Percentiles rank a stretch among this genome's conserved stretches.
These are phyloP conservation scores for Salvia splendens DNA, from an alignment of 257 asterid genomes.

Conservation along the genomic window DNA sequence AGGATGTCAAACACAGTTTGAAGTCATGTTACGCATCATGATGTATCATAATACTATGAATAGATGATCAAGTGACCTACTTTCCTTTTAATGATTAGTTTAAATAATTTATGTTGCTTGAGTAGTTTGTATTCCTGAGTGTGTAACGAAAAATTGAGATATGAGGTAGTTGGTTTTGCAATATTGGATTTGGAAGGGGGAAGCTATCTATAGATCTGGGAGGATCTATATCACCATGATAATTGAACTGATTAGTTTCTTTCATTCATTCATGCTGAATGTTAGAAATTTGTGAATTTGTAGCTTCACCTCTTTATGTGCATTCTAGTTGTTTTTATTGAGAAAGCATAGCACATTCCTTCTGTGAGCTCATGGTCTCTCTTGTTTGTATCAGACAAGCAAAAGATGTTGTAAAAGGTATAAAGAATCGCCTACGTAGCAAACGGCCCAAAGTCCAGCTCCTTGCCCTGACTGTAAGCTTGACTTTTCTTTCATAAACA, in stretches of 20 bases:
- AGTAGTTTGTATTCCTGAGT: background rate
- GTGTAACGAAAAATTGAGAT: background rate
- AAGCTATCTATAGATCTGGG: background rate
- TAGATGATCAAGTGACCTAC: background rate
- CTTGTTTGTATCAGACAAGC: conserved; percentile 69
- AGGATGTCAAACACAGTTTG: conserved; percentile 17
- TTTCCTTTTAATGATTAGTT: background rate
- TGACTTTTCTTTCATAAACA: background rate
- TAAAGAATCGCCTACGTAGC: conserved; percentile 89
- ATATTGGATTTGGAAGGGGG: background rate
- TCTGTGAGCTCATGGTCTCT: conserved; percentile 26
- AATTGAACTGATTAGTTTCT: conserved; percentile 1
- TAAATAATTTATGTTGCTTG: background rate
- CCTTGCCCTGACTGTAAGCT: conserved; percentile 86
- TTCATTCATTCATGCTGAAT: background rate
- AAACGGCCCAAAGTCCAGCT: conserved; percentile 93
- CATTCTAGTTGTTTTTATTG: background rate
- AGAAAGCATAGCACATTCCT: background rate
- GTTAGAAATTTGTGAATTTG: conserved; percentile 18
- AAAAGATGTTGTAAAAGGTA: conserved; percentile 84
- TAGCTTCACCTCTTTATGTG: conserved; percentile 1
- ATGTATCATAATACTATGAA: no score
- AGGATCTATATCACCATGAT: background rate
- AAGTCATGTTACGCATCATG: background rate
- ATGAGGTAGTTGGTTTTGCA: background rate